Evolutionary conservation across 2,329 filamentous ascomycete genomes (phyloP).

Genomic region (Botryosphaeria dothidea): DNA sequence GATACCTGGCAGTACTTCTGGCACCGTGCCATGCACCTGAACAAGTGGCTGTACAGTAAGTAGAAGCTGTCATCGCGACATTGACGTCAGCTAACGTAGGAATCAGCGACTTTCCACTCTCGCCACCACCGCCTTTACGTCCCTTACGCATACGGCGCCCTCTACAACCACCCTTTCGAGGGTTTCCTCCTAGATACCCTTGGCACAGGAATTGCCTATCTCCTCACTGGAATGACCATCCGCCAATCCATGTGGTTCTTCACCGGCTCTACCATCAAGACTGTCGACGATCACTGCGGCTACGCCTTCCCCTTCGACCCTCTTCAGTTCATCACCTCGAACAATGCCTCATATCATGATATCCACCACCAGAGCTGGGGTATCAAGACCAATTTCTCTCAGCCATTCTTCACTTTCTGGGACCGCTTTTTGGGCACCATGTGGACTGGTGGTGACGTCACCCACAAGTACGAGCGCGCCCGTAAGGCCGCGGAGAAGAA

Average conservation of each 20-base stretch:
- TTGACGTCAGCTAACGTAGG: not conserved
- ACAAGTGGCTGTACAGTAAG: conserved; percentile 95
- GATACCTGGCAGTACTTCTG: conserved; percentile 99
- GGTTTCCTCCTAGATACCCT: conserved; percentile 91
- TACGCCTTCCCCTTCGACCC: conserved; percentile 96
- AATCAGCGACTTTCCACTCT: conserved; percentile 80
- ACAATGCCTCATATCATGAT: conserved; percentile 96
- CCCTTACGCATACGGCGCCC: conserved; percentile 92
- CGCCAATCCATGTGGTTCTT: conserved; percentile 91
- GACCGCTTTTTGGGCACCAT: conserved; percentile 79
- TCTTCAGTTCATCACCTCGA: conserved; percentile 85
- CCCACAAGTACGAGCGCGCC: conserved; percentile 59
- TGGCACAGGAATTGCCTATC: conserved; percentile 81
- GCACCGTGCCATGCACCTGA: conserved; percentile 95
- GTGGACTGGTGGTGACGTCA: conserved; percentile 71
- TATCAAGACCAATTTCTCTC: conserved; percentile 92
- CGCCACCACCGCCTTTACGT: conserved; percentile 96
- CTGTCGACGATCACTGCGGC: conserved; percentile 95
- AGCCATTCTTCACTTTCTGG: conserved; percentile 96
- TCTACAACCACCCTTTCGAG: conserved; percentile 96
- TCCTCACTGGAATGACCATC: conserved; percentile 77
- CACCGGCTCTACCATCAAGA: conserved; percentile 86
- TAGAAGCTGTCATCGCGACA: conserved; percentile 24
- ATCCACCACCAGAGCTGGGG: conserved; percentile 99
- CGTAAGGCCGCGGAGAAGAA: conserved; percentile 59